phyloP scores from a whole-genome alignment of 352 stramenopile species.

The Chrysophaeum taylorii region DNA sequence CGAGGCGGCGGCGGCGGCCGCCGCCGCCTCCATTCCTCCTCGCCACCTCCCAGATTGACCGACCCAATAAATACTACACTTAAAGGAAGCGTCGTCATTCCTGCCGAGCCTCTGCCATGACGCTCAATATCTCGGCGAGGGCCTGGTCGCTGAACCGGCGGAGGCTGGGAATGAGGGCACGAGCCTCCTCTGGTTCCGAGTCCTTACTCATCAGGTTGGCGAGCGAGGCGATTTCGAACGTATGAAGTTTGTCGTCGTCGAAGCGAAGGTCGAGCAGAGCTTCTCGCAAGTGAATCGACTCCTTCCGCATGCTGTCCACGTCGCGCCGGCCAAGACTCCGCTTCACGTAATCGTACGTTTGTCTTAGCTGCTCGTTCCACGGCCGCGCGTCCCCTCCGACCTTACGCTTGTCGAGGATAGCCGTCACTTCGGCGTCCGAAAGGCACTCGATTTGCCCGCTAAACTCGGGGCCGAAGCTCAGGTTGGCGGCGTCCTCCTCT shows the following conservation, averaged over 20 bases:
- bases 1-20: too few relatives aligned
- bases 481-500: not conserved
- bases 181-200: slow-evolving; percentile 1
- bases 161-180: not conserved
- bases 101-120: too few relatives aligned
- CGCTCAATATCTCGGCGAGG: not conserved
- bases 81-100: too few relatives aligned
- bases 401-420: slow-evolving; percentile 7
- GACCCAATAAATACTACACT: too few relatives aligned
- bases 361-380: not conserved
- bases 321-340: not conserved
- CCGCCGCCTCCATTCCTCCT: too few relatives aligned
- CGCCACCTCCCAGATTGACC: too few relatives aligned
- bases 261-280: not conserved
- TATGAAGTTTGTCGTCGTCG: not conserved
- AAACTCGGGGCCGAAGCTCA: not conserved
- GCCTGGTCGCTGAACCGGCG: not conserved
- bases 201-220: not conserved
- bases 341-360: not conserved
- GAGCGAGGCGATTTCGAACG: not conserved
- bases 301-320: not conserved
- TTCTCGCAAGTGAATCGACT: not conserved
- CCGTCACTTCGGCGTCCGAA: not conserved
- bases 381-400: not conserved
- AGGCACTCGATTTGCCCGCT: not conserved